Evolutionary conservation across 106 monocot species (phyloP).

Genomic region (Hemerocallis citrina): DNA sequence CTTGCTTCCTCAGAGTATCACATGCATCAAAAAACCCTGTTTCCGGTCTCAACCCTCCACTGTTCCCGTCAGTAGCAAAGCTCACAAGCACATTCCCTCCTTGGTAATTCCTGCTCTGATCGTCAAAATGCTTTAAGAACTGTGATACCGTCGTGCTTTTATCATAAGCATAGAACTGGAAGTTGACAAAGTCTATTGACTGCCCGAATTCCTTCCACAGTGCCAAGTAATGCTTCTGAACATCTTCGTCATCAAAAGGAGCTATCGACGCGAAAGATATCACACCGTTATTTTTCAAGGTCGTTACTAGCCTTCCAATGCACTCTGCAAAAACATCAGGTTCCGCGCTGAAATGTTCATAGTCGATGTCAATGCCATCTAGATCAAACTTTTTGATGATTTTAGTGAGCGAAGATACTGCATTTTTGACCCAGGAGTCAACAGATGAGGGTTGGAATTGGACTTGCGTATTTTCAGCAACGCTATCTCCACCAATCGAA

Average conservation of each 20-base stretch:
- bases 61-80: conserved; percentile 2
- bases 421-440: conserved; percentile 31
- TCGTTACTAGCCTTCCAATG: conserved; percentile 8
- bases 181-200: conserved; percentile 24
- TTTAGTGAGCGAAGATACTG: conserved; percentile 18
- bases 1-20: conserved; percentile 7
- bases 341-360: conserved; percentile 26
- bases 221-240: conserved; percentile 15
- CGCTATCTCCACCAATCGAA: conserved; percentile 2
- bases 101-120: conserved; percentile 2
- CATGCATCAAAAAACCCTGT: conserved; percentile 14
- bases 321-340: conserved; percentile 19
- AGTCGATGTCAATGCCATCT: conserved; percentile 35
- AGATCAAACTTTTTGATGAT: conserved; percentile 18
- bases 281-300: conserved; percentile 8
- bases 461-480: conserved; percentile 5
- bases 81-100: conserved; percentile 19
- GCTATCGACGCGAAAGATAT: conserved; percentile 18
- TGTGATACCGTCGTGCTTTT: conserved; percentile 13
- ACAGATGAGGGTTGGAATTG: background rate
- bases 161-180: conserved; percentile 26
- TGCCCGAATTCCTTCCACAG: conserved; percentile 16
- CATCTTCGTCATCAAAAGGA: conserved; percentile 10
- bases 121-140: conserved; percentile 18
- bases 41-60: conserved; percentile 2